Base-by-base conservation (phyloP, 768 basidiomycete species). In the Pulveroboletus ravenelii region DNA sequence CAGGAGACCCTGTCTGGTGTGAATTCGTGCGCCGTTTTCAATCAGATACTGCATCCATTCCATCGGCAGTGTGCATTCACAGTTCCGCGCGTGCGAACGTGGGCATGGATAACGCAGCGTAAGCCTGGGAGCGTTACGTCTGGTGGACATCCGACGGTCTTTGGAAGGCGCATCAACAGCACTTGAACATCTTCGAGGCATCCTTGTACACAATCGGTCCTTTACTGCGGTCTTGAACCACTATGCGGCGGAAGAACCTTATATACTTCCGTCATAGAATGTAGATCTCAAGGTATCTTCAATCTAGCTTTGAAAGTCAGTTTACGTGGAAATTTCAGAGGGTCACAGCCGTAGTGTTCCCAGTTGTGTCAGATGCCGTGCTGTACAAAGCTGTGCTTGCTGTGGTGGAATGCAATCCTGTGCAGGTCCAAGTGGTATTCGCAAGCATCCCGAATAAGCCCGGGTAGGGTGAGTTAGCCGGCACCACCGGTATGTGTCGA, bases 311-410 rank as follows among this genome's bases (percentile, higher is more conserved):
- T 45, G 14, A 3, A 12, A n/a, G 14, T 41, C 34, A 18, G 13
- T 34, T 32, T 25, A 31, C 17, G 6, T 31, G 25, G 25, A n/a
- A 18, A 29, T 12, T 0, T 23, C 41, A 29, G 4, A 23, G 39
- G 20, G 37, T 13, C 39, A 37, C 40, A 31, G 53, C 45, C 27
- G 17, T 10, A 13, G 13, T 13, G 14, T 20, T 14, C 15, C n/a
- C 9, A 15, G 23, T 30, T 7, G 20, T 41, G 48, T 38, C 39
- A 38, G 14, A 45, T 20, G 29, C 14, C n/a, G n/a, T 52, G 58
- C 61, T 62, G 52, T 61, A 61, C 55, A 7, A 6, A 8, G 55
- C 61, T 57, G 56, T 63, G 15, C n/a, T 12, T 50, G 58, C 50
- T 61, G 55, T 57, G 46, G 3, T 6, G 42, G 15, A 34, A 41